Conservation (phyloP, 129 eudicot species). For the Artemisia annua region DNA sequence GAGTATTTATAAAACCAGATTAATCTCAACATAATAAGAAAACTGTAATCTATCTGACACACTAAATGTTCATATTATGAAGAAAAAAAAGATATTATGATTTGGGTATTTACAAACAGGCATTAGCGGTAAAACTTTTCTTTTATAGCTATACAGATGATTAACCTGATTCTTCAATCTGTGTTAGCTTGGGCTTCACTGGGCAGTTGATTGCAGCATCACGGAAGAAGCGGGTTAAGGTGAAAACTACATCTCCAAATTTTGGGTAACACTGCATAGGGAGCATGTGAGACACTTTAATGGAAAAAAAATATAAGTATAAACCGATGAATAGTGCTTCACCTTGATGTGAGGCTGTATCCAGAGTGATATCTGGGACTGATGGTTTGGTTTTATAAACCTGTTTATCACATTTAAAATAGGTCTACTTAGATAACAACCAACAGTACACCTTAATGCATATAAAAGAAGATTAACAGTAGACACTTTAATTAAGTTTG, state of each 20-base stretch:
- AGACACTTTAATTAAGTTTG: neutral
- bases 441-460: slow-evolving; percentile 4
- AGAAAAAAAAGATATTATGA: neutral
- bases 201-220: slow-evolving; percentile 55
- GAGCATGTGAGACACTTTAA: slow-evolving; percentile 24
- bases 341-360: slow-evolving; percentile 95
- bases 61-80: neutral
- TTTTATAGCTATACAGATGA: slow-evolving; percentile 17
- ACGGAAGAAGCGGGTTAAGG: slow-evolving; percentile 85
- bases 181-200: slow-evolving; percentile 47
- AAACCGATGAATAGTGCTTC: slow-evolving; percentile 4
- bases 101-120: neutral
- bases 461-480: neutral
- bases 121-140: neutral
- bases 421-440: slow-evolving; percentile 13
- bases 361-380: slow-evolving; percentile 91
- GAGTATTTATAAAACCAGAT: neutral
- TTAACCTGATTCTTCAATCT: slow-evolving; percentile 49
- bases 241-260: slow-evolving; percentile 88
- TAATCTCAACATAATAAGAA: neutral
- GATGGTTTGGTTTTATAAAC: slow-evolving; percentile 66
- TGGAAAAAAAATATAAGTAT: neutral
- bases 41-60: neutral
- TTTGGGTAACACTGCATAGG: slow-evolving; percentile 77
- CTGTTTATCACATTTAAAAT: slow-evolving; percentile 39